Evolutionary conservation across 768 basidiomycete genomes (phyloP).

Genomic region (Termitomyces titanicus): DNA sequence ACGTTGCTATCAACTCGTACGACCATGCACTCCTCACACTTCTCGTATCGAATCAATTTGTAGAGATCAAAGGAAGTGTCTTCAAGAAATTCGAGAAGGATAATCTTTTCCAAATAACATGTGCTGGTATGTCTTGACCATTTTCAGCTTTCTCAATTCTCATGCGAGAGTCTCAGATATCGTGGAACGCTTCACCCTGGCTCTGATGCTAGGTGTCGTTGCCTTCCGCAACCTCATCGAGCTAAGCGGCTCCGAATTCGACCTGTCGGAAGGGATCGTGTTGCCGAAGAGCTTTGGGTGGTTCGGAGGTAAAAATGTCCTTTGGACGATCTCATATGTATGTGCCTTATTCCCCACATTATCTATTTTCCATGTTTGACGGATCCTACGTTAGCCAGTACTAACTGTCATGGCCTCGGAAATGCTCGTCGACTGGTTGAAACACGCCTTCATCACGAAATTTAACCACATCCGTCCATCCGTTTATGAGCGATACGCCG

Average conservation of each 20-base stretch:
- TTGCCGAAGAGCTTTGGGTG: constrained; percentile 84
- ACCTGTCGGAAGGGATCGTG: constrained; percentile 67
- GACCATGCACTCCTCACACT: constrained; percentile 93
- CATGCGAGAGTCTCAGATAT: constrained; percentile 64
- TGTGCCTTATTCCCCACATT: constrained; percentile 17
- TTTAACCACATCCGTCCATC: constrained; percentile 97
- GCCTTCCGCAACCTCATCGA: constrained; percentile 95
- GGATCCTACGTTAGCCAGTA: constrained; percentile 60
- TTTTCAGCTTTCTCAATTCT: not conserved
- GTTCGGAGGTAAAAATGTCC: constrained; percentile 72
- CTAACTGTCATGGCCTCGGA: constrained; percentile 89
- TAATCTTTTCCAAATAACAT: constrained; percentile 96
- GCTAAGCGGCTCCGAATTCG: constrained; percentile 85
- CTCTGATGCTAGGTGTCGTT: constrained; percentile 87
- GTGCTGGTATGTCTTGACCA: constrained; percentile 67
- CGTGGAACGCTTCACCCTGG: constrained; percentile 92
- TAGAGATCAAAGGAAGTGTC: constrained; percentile 98
- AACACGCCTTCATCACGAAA: constrained; percentile 99
- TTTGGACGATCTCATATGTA: constrained; percentile 91
- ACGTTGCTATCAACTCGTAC: constrained; percentile 98
- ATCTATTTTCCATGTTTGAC: not conserved
- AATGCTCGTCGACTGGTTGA: constrained; percentile 96
- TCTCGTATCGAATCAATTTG: constrained; percentile 96
- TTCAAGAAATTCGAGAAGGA: constrained; percentile 99
- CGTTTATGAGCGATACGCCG: constrained; percentile 92